A percentile compares a stretch with the other conserved stretches of the same genome.
phyloP scores from a whole-genome alignment of 306 rosid genomes.

The Cajanus cajan region DNA sequence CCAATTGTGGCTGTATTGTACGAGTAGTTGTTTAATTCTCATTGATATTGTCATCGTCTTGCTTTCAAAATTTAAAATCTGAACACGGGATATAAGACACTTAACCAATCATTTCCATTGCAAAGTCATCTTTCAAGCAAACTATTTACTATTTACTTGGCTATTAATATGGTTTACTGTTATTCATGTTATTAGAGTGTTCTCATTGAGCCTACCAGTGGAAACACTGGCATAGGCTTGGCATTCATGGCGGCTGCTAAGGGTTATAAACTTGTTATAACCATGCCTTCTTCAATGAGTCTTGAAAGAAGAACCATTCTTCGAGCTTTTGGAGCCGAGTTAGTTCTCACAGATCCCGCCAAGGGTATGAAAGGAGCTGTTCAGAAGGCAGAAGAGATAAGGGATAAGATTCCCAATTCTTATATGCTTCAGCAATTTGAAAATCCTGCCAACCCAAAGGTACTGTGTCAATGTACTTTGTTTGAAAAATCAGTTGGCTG shows the following conservation, averaged over 20 bases:
- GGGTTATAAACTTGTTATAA: conserved; percentile 78
- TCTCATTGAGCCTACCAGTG: conserved; percentile 86
- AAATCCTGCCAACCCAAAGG: conserved; percentile 92
- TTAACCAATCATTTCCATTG: neutral
- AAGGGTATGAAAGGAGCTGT: conserved; percentile 90
- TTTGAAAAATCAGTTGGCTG: neutral
- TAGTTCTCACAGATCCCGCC: conserved; percentile 87
- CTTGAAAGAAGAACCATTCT: conserved; percentile 89
- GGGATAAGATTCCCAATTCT: conserved; percentile 70
- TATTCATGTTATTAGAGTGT: conserved; percentile 56
- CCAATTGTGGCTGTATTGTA: neutral
- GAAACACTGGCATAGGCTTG: conserved; percentile 91
- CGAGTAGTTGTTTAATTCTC: neutral
- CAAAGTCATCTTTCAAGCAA: neutral
- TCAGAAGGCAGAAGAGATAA: conserved; percentile 82
- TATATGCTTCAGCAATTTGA: conserved; percentile 90
- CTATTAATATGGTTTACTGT: conserved; percentile 12
- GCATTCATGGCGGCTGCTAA: conserved; percentile 95
- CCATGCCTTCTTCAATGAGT: conserved; percentile 94
- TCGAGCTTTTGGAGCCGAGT: conserved; percentile 83
- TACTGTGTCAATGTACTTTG: conserved; percentile 22
- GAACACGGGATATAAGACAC: neutral
- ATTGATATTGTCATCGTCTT: neutral
- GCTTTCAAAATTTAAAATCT: neutral
- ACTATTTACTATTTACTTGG: neutral